phyloP scores from a whole-genome alignment of 495 filamentous ascomycete genomes.

The Sordaria brevicollis region DNA sequence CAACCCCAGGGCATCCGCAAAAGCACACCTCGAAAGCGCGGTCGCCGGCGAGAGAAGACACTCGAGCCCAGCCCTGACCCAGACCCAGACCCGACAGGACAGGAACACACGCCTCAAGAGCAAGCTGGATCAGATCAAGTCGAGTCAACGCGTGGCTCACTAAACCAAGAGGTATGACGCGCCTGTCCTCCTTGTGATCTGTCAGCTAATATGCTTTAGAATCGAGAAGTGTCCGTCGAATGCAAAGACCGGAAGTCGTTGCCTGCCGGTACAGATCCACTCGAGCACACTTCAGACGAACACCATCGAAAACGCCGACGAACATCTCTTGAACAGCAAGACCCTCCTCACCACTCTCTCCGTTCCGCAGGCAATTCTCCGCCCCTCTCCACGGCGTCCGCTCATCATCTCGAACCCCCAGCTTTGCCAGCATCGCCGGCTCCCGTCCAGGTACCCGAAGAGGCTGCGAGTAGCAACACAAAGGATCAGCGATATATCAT shows the following conservation, averaged over 20 bases:
- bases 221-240: neutral
- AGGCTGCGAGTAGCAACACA: neutral
- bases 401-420: neutral
- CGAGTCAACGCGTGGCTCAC: no score
- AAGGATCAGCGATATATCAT: neutral
- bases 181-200: no score
- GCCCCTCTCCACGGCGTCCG: neutral
- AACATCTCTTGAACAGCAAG: neutral
- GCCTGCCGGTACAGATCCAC: neutral
- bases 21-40: neutral
- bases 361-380: slow-evolving; percentile 11
- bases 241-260: neutral
- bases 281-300: neutral
- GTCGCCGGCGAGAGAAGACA: neutral
- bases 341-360: no score
- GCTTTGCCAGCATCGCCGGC: neutral
- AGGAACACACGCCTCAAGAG: neutral
- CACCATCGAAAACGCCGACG: neutral
- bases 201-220: no score
- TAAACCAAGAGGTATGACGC: no score
- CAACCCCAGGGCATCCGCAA: neutral
- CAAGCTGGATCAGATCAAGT: neutral
- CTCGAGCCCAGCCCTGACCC: neutral
- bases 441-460: neutral
- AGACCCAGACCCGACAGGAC: no score